A percentile compares a stretch with the other conserved stretches of the same genome.
phyloP scores from a whole-genome alignment of 1,284 basidiomycete species.

The Ustilago bromivora region DNA sequence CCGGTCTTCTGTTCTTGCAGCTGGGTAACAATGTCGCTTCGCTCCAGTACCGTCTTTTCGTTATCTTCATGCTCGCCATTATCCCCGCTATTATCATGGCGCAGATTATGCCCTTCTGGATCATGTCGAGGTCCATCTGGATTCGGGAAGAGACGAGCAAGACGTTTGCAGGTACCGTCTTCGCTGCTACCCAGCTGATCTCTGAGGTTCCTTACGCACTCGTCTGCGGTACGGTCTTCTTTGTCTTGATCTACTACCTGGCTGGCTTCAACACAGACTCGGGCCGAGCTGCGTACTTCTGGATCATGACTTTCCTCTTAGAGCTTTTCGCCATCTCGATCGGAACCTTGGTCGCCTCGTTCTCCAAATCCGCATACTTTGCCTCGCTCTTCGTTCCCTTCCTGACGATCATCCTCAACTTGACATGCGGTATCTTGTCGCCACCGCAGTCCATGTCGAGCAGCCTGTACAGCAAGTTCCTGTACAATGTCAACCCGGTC shows the following conservation, averaged over 20 bases:
- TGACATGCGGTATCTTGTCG: slow-evolving; percentile 77
- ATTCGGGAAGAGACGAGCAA: slow-evolving; percentile 63
- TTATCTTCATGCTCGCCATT: slow-evolving; percentile 74
- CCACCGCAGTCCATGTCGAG: slow-evolving; percentile 71
- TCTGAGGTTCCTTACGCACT: slow-evolving; percentile 80
- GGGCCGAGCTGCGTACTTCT: slow-evolving; percentile 79
- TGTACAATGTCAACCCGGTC: slow-evolving; percentile 65
- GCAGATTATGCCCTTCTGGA: slow-evolving; percentile 87
- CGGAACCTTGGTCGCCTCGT: slow-evolving; percentile 70
- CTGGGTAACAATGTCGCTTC: slow-evolving; percentile 78
- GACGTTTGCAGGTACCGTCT: slow-evolving; percentile 66
- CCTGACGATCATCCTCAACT: slow-evolving; percentile 72
- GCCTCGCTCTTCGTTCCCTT: slow-evolving; percentile 84
- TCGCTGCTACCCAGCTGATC: slow-evolving; percentile 65
- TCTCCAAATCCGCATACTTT: slow-evolving; percentile 74
- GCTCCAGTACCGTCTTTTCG: slow-evolving; percentile 86
- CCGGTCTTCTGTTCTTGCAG: slow-evolving; percentile 86
- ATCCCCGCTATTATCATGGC: slow-evolving; percentile 82
- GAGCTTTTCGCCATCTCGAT: slow-evolving; percentile 60
- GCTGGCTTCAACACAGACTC: slow-evolving; percentile 75
- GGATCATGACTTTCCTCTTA: slow-evolving; percentile 71
- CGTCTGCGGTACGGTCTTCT: slow-evolving; percentile 65
- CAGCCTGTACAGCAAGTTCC: slow-evolving; percentile 54
- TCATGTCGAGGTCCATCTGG: slow-evolving; percentile 76
- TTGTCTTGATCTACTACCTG: slow-evolving; percentile 71